Base-by-base conservation (phyloP, 2,329 filamentous ascomycete genomes). In the Ophiostoma ips region DNA sequence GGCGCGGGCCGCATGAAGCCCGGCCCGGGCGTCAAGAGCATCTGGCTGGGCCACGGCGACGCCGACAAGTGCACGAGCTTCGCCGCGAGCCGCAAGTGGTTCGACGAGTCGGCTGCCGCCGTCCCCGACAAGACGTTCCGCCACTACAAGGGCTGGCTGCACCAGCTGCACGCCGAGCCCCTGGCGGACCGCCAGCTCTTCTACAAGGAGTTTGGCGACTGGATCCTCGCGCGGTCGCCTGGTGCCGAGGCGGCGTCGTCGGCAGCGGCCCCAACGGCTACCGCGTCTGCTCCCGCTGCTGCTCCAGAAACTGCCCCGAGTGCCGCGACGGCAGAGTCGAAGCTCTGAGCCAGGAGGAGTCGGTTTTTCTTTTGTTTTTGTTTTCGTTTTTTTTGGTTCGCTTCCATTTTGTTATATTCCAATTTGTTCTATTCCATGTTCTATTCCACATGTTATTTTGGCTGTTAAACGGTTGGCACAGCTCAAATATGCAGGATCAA, bases 41-140 rank as follows among this genome's bases (percentile, higher is more conserved):
- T 95, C 24, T 83, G 83, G 72, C 63, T 94, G 30, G 75, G 76
- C 0, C 87, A 94, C 65, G 89, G 89, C 8, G 84, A 80, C n/a
- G 71, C 62, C 3, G 89, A 95, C 63, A 71, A 71, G 58, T 75
- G 83, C 30, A 83, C 83, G 43, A 79, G 76, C 63, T 84, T 77
- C 57, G 67, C 75, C 9, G 79, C 76, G 2, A 80, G 77, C 51
- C 77, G 78, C 66, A 71, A 68, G 51, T 85, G 84, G 64, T 77
- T 80, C 53, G 75, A 81, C 19, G 16, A 24, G 18, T 44, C 49
- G 31, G 67, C 76, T 55, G 67, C 73, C 24, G 64, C 67, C 46
- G 68, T 84, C 7, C 68, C 73, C 57, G 87, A 94, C 63, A 84
- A 79, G 60, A 75, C 73, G 55, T 81, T 87, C 61, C 83, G 78